Conservation (phyloP, 345 rosid genomes). For the Euphorbia peplus region DNA sequence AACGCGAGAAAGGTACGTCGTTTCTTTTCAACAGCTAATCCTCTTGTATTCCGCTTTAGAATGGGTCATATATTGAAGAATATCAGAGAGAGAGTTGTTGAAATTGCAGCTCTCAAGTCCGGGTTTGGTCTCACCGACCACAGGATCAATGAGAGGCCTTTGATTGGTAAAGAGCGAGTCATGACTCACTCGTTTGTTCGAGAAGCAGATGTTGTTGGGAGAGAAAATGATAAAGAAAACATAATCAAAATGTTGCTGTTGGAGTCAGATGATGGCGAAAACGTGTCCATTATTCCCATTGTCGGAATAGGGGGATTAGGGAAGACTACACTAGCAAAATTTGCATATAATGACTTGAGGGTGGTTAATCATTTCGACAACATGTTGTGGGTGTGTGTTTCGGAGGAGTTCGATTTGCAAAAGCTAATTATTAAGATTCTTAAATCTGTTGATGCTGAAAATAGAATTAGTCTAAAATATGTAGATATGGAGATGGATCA, state of each 20-base stretch:
- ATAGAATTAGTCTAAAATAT: not conserved
- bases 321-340: too few species aligned
- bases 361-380: not conserved
- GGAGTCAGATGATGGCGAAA: too few species aligned
- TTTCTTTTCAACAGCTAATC: slow-evolving; percentile 1
- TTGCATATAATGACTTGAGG: slow-evolving; percentile 6
- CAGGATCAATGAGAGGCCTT: not conserved
- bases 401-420: too few species aligned
- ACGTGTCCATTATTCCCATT: too few species aligned
- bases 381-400: not conserved
- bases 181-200: too few species aligned
- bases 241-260: too few species aligned
- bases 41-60: not conserved
- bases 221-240: too few species aligned
- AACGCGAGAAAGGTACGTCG: not conserved
- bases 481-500: not conserved
- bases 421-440: not conserved
- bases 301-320: too few species aligned
- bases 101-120: not conserved
- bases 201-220: too few species aligned
- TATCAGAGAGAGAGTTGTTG: not conserved
- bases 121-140: not conserved
- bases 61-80: slow-evolving; percentile 3
- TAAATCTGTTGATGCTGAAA: not conserved
- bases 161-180: not conserved